Base-by-base conservation (phyloP, 257 asterid genomes). In the Asclepias syriaca region DNA sequence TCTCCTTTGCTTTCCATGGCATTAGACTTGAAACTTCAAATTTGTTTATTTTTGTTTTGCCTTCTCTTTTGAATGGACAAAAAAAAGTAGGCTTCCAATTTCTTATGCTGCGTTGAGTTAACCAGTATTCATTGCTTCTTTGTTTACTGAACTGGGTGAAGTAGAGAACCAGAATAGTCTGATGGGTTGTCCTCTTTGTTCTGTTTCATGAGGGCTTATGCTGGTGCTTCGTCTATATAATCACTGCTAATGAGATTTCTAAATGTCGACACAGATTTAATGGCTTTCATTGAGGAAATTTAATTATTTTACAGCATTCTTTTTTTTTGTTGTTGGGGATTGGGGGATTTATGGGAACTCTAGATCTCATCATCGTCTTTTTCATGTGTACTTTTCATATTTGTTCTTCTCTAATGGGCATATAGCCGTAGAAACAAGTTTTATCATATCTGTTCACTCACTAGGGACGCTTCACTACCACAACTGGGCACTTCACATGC, bases 381-480 rank as follows among this genome's bases (percentile, higher is more conserved):
- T 24, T 58, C 69, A 11, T 2, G 50, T 8, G 19, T 64, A 6
- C 8, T 65, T 18, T 65, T 34, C 37, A 65, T n/a, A 39, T 65
- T 65, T 65, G 27, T 65, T 32, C 32, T 37, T 16, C 19, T 4
- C 22, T 0, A 19, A 53, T 40, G 70, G 54, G 27, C 40, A 59
- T 24, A 24, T 18, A 9, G 39, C 16, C 15, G 37, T 12, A 59
- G 3, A 59, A 59, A 59, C 14, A 1, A 24, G 40, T 24, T n/a
- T 11, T 27, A 19, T 1, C 27, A 13, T 8, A 11, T 43, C 75
- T 14, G 11, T 19, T 43, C 11, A 24, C 9, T 22, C 16, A 50
- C 27, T 74, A 32, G 14, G 72, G 69, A 6, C 69, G 73, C 51
- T 77, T 77, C 48, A 77, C 74, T 5, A 77, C 77, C 70, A 77